Evolutionary conservation across 1,284 basidiomycete genomes (phyloP), one percentile per base, ranked within the genome.

Genomic region (Hemileia vastatrix): DNA sequence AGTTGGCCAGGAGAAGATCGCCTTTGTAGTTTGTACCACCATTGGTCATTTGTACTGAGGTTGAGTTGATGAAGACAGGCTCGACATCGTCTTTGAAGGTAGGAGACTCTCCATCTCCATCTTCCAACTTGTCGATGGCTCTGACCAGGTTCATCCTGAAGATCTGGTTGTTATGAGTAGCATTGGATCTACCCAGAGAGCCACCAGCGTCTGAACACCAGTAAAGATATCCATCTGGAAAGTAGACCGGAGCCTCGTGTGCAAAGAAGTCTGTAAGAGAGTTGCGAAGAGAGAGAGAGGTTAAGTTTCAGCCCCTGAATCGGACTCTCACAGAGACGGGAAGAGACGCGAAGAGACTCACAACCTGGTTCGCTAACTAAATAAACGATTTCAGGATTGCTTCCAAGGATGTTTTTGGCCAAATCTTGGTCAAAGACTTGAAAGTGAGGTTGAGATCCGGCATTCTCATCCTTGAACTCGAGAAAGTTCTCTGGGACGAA

Each of bases 21-120:
- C 24, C 31, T 32, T 19, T 27, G 36, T 65, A 64, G 21, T 40
- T 43, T 6, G 58, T 64, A 6, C 58, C 64, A 18, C 64, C 64
- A 50, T 65, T 65, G 43, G 53, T 63, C 64, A 65, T 65, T 27
- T 65, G 64, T 15, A 65, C 53, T 4, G 9, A 18, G 44, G n/a
- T 40, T 13, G 45, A 48, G 24, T 64, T 53, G 40, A 64, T 60
- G 6, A 11, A 8, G 15, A 64, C 57, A 32, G 53, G 24, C n/a
- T 43, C n/a, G 45, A 60, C 57, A 31, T 36, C 47, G 15, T 56
- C n/a, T 23, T 8, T 56, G 15, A 54, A 56, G 8, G 9, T 27
- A 13, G 18, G 27, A 27, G 27, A 27, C 27, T 27, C 27, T 27
- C 27, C 27, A 27, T 27, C 27, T 27, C 27, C 53, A 8, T 54